Evolutionary conservation across 1,284 basidiomycete species (phyloP), one percentile per base, ranked within the genome.

Genomic region (Agaricales sp.): DNA sequence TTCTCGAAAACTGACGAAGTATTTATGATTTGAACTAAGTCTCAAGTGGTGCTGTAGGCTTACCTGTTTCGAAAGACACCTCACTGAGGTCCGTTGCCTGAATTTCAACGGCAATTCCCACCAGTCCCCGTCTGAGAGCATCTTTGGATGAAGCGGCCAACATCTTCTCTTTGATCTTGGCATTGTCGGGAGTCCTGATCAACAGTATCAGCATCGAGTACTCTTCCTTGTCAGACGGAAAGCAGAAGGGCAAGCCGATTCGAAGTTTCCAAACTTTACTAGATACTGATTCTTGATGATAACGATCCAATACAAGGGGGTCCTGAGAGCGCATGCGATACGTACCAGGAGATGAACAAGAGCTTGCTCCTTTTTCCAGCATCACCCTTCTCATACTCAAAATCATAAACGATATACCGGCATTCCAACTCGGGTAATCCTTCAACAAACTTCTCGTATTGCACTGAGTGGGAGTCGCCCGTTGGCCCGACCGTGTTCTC

Each of bases 101-200:
- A 57, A 98, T 79, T 67, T 97, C 92, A 55, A 74, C 52, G 0
- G 77, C 72, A 57, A 92, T 75, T 44, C 90, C 90, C 16, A 77
- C 72, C 54, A 96, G 75, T 43, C 75, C 64, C 54, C 77, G 79
- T 63, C 82, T 80, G 52, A 99, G 69, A 11, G 86, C 89, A 41
- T 94, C 90, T 68, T 87, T 91, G 55, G 95, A 98, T 20, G 92
- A 87, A 39, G 95, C 88, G 67, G 81, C 91, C 59, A 97, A 63
- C 94, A 99, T 98, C 87, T 96, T 98, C 63, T 80, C 70, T 73
- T 87, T 94, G 68, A 96, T 77, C 72, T 82, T 88, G 48, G 92
- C 82, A 39, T 72, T 71, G 63, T 96, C 93, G 53, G 95, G 95
- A 20, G 85, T 80, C 93, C 93, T 96, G 58, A 18, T 38, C 46